Base-by-base conservation (phyloP, 805 yeast species). In the Kurtzmaniella cleridarum region DNA sequence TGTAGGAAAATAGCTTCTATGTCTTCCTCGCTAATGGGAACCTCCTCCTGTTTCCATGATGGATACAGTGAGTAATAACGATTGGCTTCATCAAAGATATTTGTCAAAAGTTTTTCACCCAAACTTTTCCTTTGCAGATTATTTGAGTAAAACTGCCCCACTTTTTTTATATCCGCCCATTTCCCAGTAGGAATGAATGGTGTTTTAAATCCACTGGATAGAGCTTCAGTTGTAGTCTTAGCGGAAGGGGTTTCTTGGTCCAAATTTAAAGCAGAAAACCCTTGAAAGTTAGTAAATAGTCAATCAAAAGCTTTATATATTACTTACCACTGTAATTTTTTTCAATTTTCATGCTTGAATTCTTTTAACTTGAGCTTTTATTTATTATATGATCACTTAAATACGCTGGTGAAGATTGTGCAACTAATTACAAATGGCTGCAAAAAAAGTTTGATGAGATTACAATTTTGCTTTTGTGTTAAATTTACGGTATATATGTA, bases 1-100 rank as follows among this genome's bases (percentile, higher is more conserved):
- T 72, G 74, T 13, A 68, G 59, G 43, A 81, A 77, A 1, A 80
- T 71, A 1, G 67, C 61, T 43, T 79, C 81, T 35, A 85, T 82
- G 23, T 76, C 78, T 32, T 62, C 67, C 36, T 69, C 62, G 1
- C 73, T 49, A 12, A 79, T 71, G 1, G 85, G 84, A 3, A 67
- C 64, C 2, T 61, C 51, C 2, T 54, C 50, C 3, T 64, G 57
- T 15, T 57, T 56, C 84, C 84, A 79, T 6, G 74, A 53, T 1
- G 84, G 80, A 50, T 73, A 78, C 41, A 76, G 75, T 42, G 76
- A 79, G 47, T 69, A 65, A 35, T 64, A 54, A 35, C 55, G 58
- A 18, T 68, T 72, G 44, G 67, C 73, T 8, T 59, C 56, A 35
- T 73, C 75, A 39, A 63, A 66, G 17, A 72, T 53, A 2, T 62